phyloP scores from a whole-genome alignment of 768 basidiomycete genomes.

The Mycena rosella region DNA sequence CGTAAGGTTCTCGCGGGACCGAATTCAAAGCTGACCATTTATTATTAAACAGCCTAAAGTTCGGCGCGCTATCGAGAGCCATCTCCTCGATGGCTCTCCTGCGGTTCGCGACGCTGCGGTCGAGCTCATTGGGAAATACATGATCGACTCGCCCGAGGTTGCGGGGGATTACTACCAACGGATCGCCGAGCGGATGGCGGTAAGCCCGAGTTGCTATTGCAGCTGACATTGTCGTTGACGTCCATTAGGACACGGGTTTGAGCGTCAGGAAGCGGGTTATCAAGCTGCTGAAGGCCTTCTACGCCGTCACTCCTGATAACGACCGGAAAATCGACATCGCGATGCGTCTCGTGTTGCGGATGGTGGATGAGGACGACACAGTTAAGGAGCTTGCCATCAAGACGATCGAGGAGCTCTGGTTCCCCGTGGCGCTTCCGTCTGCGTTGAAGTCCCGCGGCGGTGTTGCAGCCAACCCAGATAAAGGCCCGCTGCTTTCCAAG shows the following conservation, averaged over 20 bases:
- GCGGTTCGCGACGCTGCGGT: conserved; percentile 97
- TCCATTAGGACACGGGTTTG: conserved; percentile 88
- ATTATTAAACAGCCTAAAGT: conserved; percentile 75
- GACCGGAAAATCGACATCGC: conserved; percentile 82
- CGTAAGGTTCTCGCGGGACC: neutral
- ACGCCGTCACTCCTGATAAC: conserved; percentile 71
- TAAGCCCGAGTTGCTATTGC: conserved; percentile 52
- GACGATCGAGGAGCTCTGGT: conserved; percentile 93
- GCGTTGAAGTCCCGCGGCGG: conserved; percentile 54
- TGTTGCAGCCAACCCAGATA: conserved; percentile 57
- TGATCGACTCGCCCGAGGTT: conserved; percentile 90
- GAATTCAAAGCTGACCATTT: conserved; percentile 16
- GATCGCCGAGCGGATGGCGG: conserved; percentile 92
- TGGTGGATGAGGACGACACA: conserved; percentile 93
- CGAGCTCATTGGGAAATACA: conserved; percentile 97
- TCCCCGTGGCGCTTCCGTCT: conserved; percentile 59
- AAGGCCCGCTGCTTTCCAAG: conserved; percentile 68
- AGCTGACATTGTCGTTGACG: conserved; percentile 2
- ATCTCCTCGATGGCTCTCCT: conserved; percentile 91
- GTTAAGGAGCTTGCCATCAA: conserved; percentile 95
- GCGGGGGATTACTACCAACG: conserved; percentile 90
- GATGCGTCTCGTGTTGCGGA: conserved; percentile 82
- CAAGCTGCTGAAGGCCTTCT: conserved; percentile 91
- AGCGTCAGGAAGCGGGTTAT: conserved; percentile 96
- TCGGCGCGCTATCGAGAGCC: conserved; percentile 87